Base-by-base conservation (phyloP, 371 early-diverging fungal genomes). In the Mucor sp. region DNA sequence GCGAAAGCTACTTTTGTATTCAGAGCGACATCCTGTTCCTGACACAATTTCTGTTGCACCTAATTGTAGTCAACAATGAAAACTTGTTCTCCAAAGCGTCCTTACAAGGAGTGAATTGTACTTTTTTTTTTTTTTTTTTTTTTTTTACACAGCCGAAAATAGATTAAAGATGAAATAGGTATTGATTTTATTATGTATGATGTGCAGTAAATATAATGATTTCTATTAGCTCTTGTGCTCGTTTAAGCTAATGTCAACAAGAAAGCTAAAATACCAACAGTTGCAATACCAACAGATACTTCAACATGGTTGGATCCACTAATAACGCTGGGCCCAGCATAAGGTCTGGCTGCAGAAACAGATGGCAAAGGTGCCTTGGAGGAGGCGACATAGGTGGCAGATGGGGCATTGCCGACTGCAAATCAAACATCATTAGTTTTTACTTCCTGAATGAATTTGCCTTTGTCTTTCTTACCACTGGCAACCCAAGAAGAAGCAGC, bases 251-350 rank as follows among this genome's bases (percentile, higher is more conserved):
- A 56, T 25, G 64, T 50, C 32, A 71, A 64, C 19, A 63, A 53
- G 67, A 67, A 65, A 47, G 32, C 58, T 8, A 58, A 61, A 30
- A 65, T 19, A 21, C 65, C 61, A 44, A 72, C 39, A 37, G 56
- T 39, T 37, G 60, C 50, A 37, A 65, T 48, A 53, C 50, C 59
- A 48, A 68, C 5, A 57, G 68, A 61, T 14, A 60, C 25, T 68
- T 72, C 65, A 33, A 68, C 12, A 41, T 43, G 67, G 41, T 23
- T 68, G 30, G 72, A 63, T 19, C 21, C 56, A 53, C 65, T 65
- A 30, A 72, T 61, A 32, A 61, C 60, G 39, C 72, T 72, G 1
- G 72, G 72, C 0, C 72, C 72, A 41, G 72, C 64, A 68, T 72
- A 72, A 19, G 72, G 72, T 63, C 72, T 63, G 12, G 64, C 50